These are phyloP conservation scores for Didymosphaeria variabile DNA, from an alignment of 2,329 filamentous ascomycete species.

Conservation along the genomic window DNA sequence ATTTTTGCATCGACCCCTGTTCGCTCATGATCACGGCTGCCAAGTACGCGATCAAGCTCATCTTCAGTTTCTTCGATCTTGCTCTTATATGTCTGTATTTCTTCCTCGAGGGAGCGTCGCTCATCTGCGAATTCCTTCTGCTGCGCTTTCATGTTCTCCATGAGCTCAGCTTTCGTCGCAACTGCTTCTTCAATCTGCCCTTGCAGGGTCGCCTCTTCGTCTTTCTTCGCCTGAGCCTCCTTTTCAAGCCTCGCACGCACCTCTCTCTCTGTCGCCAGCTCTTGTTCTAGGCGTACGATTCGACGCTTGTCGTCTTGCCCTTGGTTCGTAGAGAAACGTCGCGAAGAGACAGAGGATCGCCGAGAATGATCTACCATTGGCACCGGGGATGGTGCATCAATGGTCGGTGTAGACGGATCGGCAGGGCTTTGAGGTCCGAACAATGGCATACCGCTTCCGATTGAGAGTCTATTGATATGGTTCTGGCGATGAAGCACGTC, in stretches of 20 bases:
- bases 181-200: conserved; percentile 83
- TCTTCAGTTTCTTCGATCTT: conserved; percentile 90
- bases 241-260: conserved; percentile 72
- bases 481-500: conserved; percentile 88
- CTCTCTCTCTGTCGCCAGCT: conserved; percentile 78
- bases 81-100: conserved; percentile 78
- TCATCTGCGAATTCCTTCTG: conserved; percentile 89
- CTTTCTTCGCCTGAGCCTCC: conserved; percentile 67
- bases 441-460: conserved; percentile 56
- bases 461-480: conserved; percentile 62
- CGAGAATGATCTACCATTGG: conserved; percentile 60
- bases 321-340: conserved; percentile 69
- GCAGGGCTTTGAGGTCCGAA: conserved; percentile 44
- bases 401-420: conserved; percentile 49
- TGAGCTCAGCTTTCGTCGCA: conserved; percentile 90
- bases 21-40: conserved; percentile 84
- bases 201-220: conserved; percentile 68
- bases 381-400: conserved; percentile 44
- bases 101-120: conserved; percentile 80
- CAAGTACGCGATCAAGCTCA: conserved; percentile 84
- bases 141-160: conserved; percentile 92
- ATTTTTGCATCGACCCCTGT: conserved; percentile 74
- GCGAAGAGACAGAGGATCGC: conserved; percentile 68
- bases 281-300: conserved; percentile 75
- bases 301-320: conserved; percentile 69